These are phyloP conservation scores for Fraxinus paxiana DNA, from an alignment of 305 asterid species.

Conservation along the genomic window DNA sequence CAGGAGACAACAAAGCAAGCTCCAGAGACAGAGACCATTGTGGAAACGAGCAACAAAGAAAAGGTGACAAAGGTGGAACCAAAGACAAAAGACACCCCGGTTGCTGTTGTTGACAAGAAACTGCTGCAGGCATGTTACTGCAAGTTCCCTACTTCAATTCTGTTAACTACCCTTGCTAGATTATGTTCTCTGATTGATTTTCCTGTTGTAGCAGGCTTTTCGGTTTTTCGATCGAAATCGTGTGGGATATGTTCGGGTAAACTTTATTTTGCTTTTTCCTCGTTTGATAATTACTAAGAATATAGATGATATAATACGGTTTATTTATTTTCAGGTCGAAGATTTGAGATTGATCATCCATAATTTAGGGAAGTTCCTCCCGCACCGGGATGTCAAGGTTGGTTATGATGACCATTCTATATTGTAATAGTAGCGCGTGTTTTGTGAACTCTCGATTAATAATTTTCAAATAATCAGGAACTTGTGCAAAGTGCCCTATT, in stretches of 20 bases:
- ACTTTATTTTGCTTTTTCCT: neutral
- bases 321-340: conserved; percentile 59
- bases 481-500: conserved; percentile 83
- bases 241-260: conserved; percentile 76
- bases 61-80: conserved; percentile 42
- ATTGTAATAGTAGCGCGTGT: neutral
- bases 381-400: conserved; percentile 91
- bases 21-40: conserved; percentile 28
- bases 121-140: conserved; percentile 59
- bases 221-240: conserved; percentile 92
- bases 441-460: neutral
- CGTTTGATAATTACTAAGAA: neutral
- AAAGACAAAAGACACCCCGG: conserved; percentile 32
- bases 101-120: conserved; percentile 55
- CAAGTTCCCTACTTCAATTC: neutral
- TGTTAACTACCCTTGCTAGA: neutral
- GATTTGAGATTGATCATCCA: conserved; percentile 82
- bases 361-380: conserved; percentile 71
- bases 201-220: conserved; percentile 61
- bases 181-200: conserved; percentile 12
- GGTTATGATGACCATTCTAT: conserved; percentile 14
- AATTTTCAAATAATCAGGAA: conserved; percentile 43
- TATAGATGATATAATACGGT: conserved; percentile 5
- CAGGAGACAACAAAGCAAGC: conserved; percentile 34
- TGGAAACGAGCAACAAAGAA: conserved; percentile 34